Base-by-base conservation (phyloP, 768 basidiomycete genomes). In the Mrakia hoshinonis region DNA sequence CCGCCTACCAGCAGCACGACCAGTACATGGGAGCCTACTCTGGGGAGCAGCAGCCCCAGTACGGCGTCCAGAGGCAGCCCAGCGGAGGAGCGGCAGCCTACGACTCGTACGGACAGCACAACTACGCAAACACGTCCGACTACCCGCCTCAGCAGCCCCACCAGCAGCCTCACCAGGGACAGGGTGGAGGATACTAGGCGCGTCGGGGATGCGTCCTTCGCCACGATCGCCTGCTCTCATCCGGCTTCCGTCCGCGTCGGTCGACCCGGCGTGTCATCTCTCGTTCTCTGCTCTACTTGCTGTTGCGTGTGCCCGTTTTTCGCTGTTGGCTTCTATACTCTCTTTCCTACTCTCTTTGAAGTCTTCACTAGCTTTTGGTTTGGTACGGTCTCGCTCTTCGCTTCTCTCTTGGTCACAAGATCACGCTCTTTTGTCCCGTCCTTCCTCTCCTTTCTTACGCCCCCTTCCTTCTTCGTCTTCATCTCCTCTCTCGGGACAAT, bases 61-160 rank as follows among this genome's bases (percentile, higher is more conserved):
- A 36, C 49, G 65, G 49, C 24, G 34, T 67, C 12, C 65, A 67
- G 65, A 34, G 49, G 22, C 65, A 67, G 51, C n/a, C 66, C 22
- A 67, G 13, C 52, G 49, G 49, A 26, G 67, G 43, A 46, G 54
- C 38, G n/a, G 52, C 51, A 26, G 55, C 18, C 11, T 61, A 68
- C 39, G 55, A 68, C 38, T 52, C 55, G 67, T 43, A 68, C 55
- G 36, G 26, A n/a, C 52, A 54, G 38, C 55, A 68, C 67, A 55
- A 68, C 39, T 43, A 60, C 39, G 51, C 46, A 12, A 54, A 68
- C 52, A n/a, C 46, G 6, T 20, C 46, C 46, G 67, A 31, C 38
- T 68, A 68, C 67, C 54, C 67, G 38, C 52, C 54, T 31, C 67
- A 68, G 67, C 65, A 66, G 48, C 34, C 66, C 6, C 43, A 47